Percentiles rank a stretch among this genome's conserved stretches.
phyloP scores from a whole-genome alignment of 202 grass and related monocot genomes.

The Brachypodium distachyon region DNA sequence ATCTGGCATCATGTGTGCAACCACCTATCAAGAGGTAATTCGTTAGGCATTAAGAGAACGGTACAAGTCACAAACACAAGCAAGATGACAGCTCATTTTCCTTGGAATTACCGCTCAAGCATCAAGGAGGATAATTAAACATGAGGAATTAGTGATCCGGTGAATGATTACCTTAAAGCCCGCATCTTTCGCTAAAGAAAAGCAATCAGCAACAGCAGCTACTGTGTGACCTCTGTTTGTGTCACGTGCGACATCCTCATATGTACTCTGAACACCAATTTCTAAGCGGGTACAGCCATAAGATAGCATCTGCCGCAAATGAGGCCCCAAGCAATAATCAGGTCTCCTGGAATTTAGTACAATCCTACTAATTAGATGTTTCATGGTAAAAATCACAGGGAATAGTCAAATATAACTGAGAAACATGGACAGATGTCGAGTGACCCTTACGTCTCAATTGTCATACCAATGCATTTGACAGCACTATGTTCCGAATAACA shows the following conservation, averaged over 20 bases:
- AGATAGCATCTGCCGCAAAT: conserved; percentile 85
- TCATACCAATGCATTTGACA: conserved; percentile 99
- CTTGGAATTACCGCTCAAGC: neutral
- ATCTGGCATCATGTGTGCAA: conserved; percentile 99
- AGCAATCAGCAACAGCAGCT: conserved; percentile 94
- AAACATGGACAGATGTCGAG: neutral
- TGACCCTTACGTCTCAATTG: conserved; percentile 80
- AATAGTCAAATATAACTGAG: neutral
- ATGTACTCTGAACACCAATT: conserved; percentile 97
- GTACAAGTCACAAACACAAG: neutral
- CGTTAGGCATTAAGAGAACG: neutral
- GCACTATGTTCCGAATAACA: conserved; percentile 91
- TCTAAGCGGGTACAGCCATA: conserved; percentile 97
- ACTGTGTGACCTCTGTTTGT: conserved; percentile 96
- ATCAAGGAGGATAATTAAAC: neutral
- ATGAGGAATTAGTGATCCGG: neutral
- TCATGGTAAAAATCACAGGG: neutral
- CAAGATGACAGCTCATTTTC: neutral
- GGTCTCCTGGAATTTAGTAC: conserved; percentile 58
- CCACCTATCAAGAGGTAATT: conserved; percentile 48
- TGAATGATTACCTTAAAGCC: conserved; percentile 81
- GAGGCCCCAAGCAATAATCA: conserved; percentile 93
- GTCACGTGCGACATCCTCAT: conserved; percentile 94
- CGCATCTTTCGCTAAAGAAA: conserved; percentile 99
- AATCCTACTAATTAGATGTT: neutral